Evolutionary conservation across 169 alveolate genomes (phyloP), one percentile per base, ranked within the genome.

Genomic region (Eimeria necatrix): DNA sequence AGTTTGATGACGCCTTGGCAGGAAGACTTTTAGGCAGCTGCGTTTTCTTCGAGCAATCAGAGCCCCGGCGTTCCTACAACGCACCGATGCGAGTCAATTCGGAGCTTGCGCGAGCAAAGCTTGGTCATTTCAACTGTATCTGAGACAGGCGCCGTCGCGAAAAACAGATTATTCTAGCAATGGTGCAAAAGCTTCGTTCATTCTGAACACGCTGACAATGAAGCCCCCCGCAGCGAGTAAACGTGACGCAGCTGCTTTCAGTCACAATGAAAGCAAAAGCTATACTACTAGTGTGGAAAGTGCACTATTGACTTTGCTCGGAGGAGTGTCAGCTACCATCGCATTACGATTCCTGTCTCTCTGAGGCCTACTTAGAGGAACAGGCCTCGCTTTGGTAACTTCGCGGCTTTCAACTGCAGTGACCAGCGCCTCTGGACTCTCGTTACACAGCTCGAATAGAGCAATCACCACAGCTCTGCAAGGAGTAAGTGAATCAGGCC

Each of bases 401-500:
- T 92, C 95, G 71, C 68, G 78, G 61, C 95, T 61, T 41, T 73
- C 83, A 6, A 97, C 96, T 59, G 89, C 96, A 49, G 97, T 96
- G 78, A 97, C 96, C n/a, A 51, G 46, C 22, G 97, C 97, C 73
- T 49, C 76, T 9, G 98, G 98, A 48, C 91, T 93, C 81, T 95
- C 96, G 52, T 91, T 49, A 84, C 98, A 97, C 56, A 94, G 85
- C 85, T 96, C 98, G 68, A 97, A 95, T 46, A 94, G 96, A 16
- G 96, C 95, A 70, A 97, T 97, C 22, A 97, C 96, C 49, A 98
- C 97, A 85, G 97, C 97, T 81, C 99, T 98, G 95, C 96, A 97
- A 97, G 96, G 71, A 8, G 95, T 96, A 53, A 24, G 64, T n/a
- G 53, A 20, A 2, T 7, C 4, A 41, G 73, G 7, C 4, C 20